These are phyloP conservation scores for Zymoseptoria pseudotritici DNA, from an alignment of 2,329 filamentous ascomycete species.

Conservation along the genomic window DNA sequence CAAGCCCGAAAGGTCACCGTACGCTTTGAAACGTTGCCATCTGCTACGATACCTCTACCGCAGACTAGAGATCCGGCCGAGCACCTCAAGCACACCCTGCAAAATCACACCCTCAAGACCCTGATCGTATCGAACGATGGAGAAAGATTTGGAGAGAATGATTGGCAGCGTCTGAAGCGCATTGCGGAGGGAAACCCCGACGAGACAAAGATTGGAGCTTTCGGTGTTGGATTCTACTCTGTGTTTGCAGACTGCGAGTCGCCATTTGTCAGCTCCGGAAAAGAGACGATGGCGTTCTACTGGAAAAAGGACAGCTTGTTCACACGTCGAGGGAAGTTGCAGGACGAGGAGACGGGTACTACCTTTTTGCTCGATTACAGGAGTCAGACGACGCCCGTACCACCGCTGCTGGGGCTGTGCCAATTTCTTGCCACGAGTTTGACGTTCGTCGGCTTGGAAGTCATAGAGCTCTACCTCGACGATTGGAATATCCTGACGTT, in stretches of 20 bases:
- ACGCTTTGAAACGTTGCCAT: slow-evolving; percentile 86
- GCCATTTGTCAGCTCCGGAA: slow-evolving; percentile 89
- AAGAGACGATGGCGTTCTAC: slow-evolving; percentile 94
- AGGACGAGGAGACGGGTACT: slow-evolving; percentile 61
- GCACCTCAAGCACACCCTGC: slow-evolving; percentile 71
- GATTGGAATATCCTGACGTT: slow-evolving; percentile 73
- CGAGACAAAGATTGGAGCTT: slow-evolving; percentile 97
- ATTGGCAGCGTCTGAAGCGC: slow-evolving; percentile 88
- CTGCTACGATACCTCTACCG: slow-evolving; percentile 64
- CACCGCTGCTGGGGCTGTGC: slow-evolving; percentile 75
- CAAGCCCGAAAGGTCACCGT: slow-evolving; percentile 83
- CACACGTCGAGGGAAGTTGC: slow-evolving; percentile 72
- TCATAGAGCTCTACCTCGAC: slow-evolving; percentile 85
- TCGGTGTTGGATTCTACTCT: slow-evolving; percentile 96
- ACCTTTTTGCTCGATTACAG: slow-evolving; percentile 94
- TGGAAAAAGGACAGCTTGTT: slow-evolving; percentile 99
- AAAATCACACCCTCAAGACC: slow-evolving; percentile 77
- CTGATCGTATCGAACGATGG: slow-evolving; percentile 93
- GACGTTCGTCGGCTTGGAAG: slow-evolving; percentile 85
- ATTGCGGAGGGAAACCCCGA: slow-evolving; percentile 99
- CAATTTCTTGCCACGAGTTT: slow-evolving; percentile 93
- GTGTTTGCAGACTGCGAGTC: slow-evolving; percentile 98
- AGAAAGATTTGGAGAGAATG: slow-evolving; percentile 75
- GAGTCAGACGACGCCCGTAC: slow-evolving; percentile 77
- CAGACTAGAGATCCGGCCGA: slow-evolving; percentile 59